A percentile compares a stretch with the other conserved stretches of the same genome.
Conservation (phyloP, 2,329 filamentous ascomycete species). For the Setomelanomma holmii region DNA sequence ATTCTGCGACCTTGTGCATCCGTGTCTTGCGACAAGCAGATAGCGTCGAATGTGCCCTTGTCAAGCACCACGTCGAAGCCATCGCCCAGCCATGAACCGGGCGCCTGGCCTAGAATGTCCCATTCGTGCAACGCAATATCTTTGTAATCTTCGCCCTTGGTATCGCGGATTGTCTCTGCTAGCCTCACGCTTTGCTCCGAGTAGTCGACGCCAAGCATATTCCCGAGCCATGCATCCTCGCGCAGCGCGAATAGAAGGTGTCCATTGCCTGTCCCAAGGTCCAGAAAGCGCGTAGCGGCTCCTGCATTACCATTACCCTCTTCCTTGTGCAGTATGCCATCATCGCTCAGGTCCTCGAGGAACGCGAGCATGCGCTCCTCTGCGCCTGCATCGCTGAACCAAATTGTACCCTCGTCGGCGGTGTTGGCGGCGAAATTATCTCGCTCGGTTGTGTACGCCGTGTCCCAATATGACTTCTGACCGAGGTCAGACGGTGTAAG, state of each 20-base stretch:
- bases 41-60: constrained; percentile 97
- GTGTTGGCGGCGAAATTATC: constrained; percentile 75
- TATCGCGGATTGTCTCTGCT: constrained; percentile 66
- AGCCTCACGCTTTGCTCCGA: constrained; percentile 76
- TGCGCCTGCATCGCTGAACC: constrained; percentile 94
- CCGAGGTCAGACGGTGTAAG: constrained; percentile 82
- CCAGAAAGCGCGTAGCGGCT: constrained; percentile 65
- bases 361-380: constrained; percentile 79
- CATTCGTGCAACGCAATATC: constrained; percentile 60
- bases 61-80: constrained; percentile 94
- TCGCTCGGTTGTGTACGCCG: constrained; percentile 74
- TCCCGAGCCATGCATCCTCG: constrained; percentile 70
- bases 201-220: constrained; percentile 89
- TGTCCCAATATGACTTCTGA: constrained; percentile 73
- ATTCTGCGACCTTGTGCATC: constrained; percentile 63
- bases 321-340: constrained; percentile 53
- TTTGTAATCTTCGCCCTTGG: constrained; percentile 32
- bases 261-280: constrained; percentile 94
- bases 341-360: constrained; percentile 60
- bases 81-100: constrained; percentile 63
- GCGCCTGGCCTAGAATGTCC: constrained; percentile 56
- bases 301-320: constrained; percentile 11
- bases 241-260: constrained; percentile 85
- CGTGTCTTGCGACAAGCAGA: constrained; percentile 73
- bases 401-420: constrained; percentile 84